phyloP scores from a whole-genome alignment of 2,329 filamentous ascomycete genomes.

The Microsporum audouinii region DNA sequence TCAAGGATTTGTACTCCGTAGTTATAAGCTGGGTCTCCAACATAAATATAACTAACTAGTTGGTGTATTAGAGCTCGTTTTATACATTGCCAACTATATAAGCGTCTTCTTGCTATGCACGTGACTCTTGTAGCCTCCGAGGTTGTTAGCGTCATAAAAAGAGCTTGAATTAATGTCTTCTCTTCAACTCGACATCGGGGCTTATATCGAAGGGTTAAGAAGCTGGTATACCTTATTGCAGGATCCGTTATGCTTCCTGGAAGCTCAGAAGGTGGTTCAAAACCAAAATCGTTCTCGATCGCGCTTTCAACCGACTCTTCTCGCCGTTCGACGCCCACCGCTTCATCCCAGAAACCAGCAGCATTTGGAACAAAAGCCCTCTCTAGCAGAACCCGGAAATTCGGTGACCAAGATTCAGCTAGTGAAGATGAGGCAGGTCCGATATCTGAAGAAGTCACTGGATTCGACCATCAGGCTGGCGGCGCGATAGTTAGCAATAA shows the following conservation, averaged over 20 bases:
- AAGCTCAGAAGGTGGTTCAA: constrained; percentile 18
- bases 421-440: constrained; percentile 32
- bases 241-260: neutral
- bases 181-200: neutral
- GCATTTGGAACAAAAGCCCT: constrained; percentile 14
- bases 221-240: neutral
- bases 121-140: no score
- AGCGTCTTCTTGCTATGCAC: no score
- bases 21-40: no score
- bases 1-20: no score
- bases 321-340: neutral
- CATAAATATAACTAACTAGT: no score
- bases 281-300: constrained; percentile 31
- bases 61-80: no score
- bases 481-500: constrained; percentile 32
- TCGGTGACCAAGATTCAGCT: constrained; percentile 49
- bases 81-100: no score
- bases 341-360: constrained; percentile 1
- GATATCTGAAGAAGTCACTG: constrained; percentile 39
- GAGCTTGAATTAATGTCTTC: neutral
- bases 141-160: no score
- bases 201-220: neutral
- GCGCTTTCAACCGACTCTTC: constrained; percentile 25
- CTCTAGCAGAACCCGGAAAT: constrained; percentile 21
- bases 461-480: constrained; percentile 41